Conservation (phyloP, 768 basidiomycete species). For the Tricholoma saponaceum region DNA sequence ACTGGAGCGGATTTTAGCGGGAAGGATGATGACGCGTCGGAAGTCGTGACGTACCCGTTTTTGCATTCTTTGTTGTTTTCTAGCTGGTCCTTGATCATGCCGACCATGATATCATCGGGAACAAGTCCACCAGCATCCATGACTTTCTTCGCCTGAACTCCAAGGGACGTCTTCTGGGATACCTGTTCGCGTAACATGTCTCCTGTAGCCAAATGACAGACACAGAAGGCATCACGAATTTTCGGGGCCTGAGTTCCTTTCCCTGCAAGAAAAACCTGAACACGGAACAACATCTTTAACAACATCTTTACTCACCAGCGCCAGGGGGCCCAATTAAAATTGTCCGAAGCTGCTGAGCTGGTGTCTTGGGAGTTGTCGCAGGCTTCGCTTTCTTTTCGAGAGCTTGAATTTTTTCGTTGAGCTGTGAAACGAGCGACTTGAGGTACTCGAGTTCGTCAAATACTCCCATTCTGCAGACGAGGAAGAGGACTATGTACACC, state of each 20-base stretch:
- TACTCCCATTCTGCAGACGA: constrained; percentile 46
- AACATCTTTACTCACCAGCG: constrained; percentile 60
- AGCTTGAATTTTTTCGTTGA: constrained; percentile 82
- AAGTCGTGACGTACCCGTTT: constrained; percentile 76
- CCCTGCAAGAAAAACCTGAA: constrained; percentile 43
- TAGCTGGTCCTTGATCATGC: constrained; percentile 95
- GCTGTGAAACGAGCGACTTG: constrained; percentile 86
- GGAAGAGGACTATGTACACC: constrained; percentile 5
- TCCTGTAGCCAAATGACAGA: constrained; percentile 98
- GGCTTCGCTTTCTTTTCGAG: constrained; percentile 70
- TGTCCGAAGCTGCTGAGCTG: constrained; percentile 78
- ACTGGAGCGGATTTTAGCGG: constrained; percentile 38
- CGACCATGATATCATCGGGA: constrained; percentile 94
- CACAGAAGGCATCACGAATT: constrained; percentile 89
- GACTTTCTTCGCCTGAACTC: constrained; percentile 91
- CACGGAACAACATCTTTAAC: not conserved
- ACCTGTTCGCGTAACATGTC: constrained; percentile 99
- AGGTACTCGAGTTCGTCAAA: constrained; percentile 89
- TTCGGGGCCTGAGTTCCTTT: constrained; percentile 98
- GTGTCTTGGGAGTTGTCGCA: constrained; percentile 40
- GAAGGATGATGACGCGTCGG: constrained; percentile 4
- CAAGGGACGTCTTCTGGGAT: constrained; percentile 78
- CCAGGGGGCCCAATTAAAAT: constrained; percentile 97
- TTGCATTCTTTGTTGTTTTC: constrained; percentile 90
- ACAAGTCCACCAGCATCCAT: constrained; percentile 98